These are phyloP conservation scores for Globisporangium cederbergense DNA, from an alignment of 352 stramenopile species.

Conservation along the genomic window DNA sequence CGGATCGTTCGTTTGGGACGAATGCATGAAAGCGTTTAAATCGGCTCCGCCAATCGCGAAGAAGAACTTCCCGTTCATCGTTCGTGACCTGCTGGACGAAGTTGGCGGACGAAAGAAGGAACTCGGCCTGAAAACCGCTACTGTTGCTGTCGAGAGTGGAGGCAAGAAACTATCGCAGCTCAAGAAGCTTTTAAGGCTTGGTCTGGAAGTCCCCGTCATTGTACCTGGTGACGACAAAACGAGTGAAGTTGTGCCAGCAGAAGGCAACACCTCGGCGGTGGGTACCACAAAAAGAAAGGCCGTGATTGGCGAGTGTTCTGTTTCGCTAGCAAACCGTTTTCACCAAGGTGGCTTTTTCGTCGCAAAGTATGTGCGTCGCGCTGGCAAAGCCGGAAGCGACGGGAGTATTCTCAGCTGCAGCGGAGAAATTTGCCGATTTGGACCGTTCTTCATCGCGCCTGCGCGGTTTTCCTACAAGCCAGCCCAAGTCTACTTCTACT, in stretches of 20 bases:
- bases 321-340: constrained; percentile 23
- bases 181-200: constrained; percentile 19
- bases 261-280: not conserved
- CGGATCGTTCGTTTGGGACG: constrained; percentile 39
- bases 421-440: constrained; percentile 48
- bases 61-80: constrained; percentile 42
- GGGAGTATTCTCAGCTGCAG: constrained; percentile 13
- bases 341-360: constrained; percentile 38
- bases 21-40: constrained; percentile 37
- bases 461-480: constrained; percentile 23
- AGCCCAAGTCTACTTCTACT: constrained; percentile 18
- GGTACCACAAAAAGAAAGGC: not conserved
- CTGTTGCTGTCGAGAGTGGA: not conserved
- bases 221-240: not conserved
- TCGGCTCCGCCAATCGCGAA: constrained; percentile 21
- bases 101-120: constrained; percentile 30
- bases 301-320: constrained; percentile 6
- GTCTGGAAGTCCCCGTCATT: constrained; percentile 24
- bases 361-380: constrained; percentile 43
- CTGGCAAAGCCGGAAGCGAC: not conserved
- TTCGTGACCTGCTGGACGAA: constrained; percentile 52
- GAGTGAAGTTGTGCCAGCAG: not conserved
- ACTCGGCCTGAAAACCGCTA: constrained; percentile 22
- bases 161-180: constrained; percentile 12
- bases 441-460: constrained; percentile 40